Conservation (phyloP, 768 basidiomycete species). For the Guyanaporus albipodus region DNA sequence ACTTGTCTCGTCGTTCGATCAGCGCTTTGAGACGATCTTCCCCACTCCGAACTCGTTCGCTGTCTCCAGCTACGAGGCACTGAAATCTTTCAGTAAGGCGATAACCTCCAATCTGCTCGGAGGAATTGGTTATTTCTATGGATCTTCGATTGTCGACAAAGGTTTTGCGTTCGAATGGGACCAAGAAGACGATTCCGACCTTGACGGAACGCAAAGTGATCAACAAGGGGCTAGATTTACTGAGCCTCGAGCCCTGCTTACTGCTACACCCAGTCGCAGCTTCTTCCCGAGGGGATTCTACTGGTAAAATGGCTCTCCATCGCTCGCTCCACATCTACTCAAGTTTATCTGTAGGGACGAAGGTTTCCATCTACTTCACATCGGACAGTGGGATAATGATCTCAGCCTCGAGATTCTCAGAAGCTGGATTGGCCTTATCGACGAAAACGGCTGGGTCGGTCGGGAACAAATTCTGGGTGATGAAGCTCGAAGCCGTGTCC, state of each 20-base stretch:
- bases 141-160: constrained; percentile 80
- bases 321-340: not conserved
- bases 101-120: constrained; percentile 90
- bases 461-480: constrained; percentile 96
- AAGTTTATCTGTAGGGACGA: constrained; percentile 67
- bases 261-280: constrained; percentile 91
- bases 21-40: constrained; percentile 67
- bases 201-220: constrained; percentile 34
- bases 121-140: constrained; percentile 94
- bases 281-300: constrained; percentile 99
- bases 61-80: constrained; percentile 41
- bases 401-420: constrained; percentile 87
- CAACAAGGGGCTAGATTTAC: constrained; percentile 61
- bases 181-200: constrained; percentile 49
- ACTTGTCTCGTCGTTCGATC: constrained; percentile 53
- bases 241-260: constrained; percentile 72
- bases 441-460: constrained; percentile 94
- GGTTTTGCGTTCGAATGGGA: constrained; percentile 92
- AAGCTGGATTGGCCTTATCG: constrained; percentile 87
- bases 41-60: constrained; percentile 59
- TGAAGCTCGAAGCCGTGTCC: constrained; percentile 94
- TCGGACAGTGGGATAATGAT: constrained; percentile 92
- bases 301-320: constrained; percentile 51
- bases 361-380: constrained; percentile 90
- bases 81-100: constrained; percentile 77